Percentiles rank a stretch among this genome's conserved stretches.
Evolutionary conservation across 1,284 basidiomycete genomes (phyloP).

Genomic region (Moesziomyces sp.): DNA sequence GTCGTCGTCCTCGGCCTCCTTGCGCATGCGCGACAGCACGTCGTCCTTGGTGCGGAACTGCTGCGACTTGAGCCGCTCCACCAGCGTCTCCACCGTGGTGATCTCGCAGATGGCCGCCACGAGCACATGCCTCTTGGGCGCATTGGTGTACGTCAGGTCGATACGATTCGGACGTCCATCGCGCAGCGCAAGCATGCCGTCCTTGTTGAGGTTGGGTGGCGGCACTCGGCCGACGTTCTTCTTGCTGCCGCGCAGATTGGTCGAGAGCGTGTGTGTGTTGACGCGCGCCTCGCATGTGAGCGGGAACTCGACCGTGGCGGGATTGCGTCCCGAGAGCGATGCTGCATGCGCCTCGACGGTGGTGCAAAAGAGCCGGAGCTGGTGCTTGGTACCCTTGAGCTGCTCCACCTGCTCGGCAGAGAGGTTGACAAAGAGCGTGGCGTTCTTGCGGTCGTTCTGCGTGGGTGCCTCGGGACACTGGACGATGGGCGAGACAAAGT

Average conservation of each 20-base stretch:
- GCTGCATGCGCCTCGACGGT: slow-evolving; percentile 54
- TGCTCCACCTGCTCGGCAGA: slow-evolving; percentile 35
- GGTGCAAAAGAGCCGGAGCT: slow-evolving; percentile 59
- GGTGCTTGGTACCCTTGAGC: slow-evolving; percentile 32
- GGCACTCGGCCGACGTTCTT: slow-evolving; percentile 59
- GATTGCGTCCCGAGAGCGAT: slow-evolving; percentile 31
- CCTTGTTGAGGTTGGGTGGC: slow-evolving; percentile 64
- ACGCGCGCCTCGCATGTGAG: slow-evolving; percentile 59
- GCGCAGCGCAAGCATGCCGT: slow-evolving; percentile 29
- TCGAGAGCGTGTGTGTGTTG: slow-evolving; percentile 47
- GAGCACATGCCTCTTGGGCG: slow-evolving; percentile 46
- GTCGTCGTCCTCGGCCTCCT: slow-evolving; percentile 62
- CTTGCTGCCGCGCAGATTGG: slow-evolving; percentile 61
- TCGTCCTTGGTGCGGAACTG: slow-evolving; percentile 55
- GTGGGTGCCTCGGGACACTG: slow-evolving; percentile 53
- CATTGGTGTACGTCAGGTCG: slow-evolving; percentile 59
- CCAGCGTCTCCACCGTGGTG: slow-evolving; percentile 47
- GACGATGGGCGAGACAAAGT: slow-evolving; percentile 50
- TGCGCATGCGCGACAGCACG: slow-evolving; percentile 53
- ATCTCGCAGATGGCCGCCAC: slow-evolving; percentile 55
- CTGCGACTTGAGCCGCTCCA: slow-evolving; percentile 46
- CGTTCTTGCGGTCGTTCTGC: slow-evolving; percentile 47
- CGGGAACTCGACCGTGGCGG: slow-evolving; percentile 60
- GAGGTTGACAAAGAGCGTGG: slow-evolving; percentile 39
- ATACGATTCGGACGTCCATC: slow-evolving; percentile 48